These are phyloP conservation scores for Jacaranda mimosifolia DNA, from an alignment of 257 asterid genomes.

Conservation along the genomic window DNA sequence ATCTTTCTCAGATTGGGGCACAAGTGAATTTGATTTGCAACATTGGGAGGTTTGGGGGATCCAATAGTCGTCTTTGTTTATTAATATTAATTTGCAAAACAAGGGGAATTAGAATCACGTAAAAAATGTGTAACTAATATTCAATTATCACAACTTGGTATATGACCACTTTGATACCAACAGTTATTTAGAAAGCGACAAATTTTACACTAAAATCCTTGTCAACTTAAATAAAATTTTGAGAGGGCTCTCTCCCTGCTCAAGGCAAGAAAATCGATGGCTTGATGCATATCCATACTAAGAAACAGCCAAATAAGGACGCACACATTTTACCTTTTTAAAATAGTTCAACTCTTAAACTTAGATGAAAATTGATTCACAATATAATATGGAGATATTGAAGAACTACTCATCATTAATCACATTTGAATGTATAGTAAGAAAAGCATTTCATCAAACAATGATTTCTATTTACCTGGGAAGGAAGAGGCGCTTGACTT, in stretches of 20 bases:
- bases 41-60: too few species aligned
- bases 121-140: background rate
- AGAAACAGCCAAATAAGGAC: background rate
- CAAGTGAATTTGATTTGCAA: too few species aligned
- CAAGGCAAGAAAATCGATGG: background rate
- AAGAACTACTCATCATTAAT: background rate
- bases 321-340: background rate
- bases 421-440: background rate
- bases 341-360: background rate
- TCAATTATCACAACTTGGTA: background rate
- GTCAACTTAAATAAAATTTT: background rate
- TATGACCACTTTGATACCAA: background rate
- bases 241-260: background rate
- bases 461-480: conserved; percentile 65
- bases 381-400: background rate
- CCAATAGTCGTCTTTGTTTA: background rate
- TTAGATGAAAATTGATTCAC: background rate
- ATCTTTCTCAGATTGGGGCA: background rate
- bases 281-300: conserved; percentile 2
- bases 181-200: background rate
- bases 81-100: background rate
- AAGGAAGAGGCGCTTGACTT: conserved; percentile 91
- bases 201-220: background rate
- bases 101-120: background rate
- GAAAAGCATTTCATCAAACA: conserved; percentile 22